These are phyloP conservation scores for Populus trichocarpa DNA, from an alignment of 441 rosid genomes.

Conservation along the genomic window DNA sequence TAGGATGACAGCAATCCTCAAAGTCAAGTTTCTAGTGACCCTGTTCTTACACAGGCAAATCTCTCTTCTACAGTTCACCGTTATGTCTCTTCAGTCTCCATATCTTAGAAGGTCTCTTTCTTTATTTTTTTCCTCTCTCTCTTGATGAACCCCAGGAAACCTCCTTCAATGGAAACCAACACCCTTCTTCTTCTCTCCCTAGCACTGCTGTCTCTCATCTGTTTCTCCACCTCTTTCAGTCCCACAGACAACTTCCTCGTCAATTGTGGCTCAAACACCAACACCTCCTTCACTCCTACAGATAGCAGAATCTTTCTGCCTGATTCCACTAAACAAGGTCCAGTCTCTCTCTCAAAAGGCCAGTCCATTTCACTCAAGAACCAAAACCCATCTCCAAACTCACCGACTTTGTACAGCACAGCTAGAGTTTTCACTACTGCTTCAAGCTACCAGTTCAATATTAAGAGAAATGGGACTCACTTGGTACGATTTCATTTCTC, in stretches of 20 bases:
- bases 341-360: conserved; percentile 29
- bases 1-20: too few relatives aligned
- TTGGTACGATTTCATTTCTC: conserved; percentile 91
- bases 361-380: conserved; percentile 45
- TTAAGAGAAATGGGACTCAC: conserved; percentile 51
- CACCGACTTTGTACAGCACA: conserved; percentile 45
- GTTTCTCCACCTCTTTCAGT: conserved; percentile 36
- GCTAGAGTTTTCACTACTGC: conserved; percentile 60
- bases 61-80: neutral
- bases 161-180: conserved; percentile 32
- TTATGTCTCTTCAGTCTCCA: neutral
- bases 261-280: conserved; percentile 59
- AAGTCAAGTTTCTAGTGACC: neutral
- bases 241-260: conserved; percentile 76
- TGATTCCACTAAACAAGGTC: conserved; percentile 41
- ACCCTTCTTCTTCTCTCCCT: conserved; percentile 29
- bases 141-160: neutral
- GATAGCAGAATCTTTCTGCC: conserved; percentile 49
- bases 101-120: conserved; percentile 1
- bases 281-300: conserved; percentile 33
- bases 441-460: conserved; percentile 51
- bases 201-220: conserved; percentile 20
- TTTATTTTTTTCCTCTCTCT: neutral
- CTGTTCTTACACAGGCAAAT: neutral
- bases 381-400: conserved; percentile 37